phyloP scores from a whole-genome alignment of 2,329 filamentous ascomycete species.

The Fusarium secorum region DNA sequence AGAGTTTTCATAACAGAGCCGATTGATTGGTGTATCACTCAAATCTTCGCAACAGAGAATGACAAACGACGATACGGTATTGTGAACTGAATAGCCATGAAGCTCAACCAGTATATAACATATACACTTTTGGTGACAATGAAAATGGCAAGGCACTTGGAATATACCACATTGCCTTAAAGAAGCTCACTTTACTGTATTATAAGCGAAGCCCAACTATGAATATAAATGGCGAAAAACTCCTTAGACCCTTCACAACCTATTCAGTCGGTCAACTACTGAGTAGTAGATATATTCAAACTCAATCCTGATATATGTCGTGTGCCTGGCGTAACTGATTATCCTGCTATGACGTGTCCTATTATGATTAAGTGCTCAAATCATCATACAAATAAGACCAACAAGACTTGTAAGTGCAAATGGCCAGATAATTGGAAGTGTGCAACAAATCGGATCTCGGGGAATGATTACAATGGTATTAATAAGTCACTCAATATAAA shows the following conservation, averaged over 20 bases:
- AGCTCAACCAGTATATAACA: not conserved
- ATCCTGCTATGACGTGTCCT: not conserved
- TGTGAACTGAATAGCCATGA: not conserved
- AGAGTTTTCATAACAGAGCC: not conserved
- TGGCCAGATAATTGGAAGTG: not conserved
- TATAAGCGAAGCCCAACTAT: not conserved
- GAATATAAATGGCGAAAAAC: not conserved
- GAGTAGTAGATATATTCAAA: not conserved
- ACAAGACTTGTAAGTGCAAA: not conserved
- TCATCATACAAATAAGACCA: not conserved
- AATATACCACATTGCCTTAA: not conserved
- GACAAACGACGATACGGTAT: not conserved
- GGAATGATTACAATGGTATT: not conserved
- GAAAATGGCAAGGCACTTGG: not conserved
- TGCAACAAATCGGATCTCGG: not conserved
- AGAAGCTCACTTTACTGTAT: not conserved
- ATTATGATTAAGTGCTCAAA: not conserved
- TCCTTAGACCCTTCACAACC: not conserved
- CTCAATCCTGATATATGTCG: not conserved
- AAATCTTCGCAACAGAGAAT: not conserved
- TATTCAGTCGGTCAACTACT: not conserved
- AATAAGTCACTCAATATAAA: no score
- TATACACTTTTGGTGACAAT: not conserved
- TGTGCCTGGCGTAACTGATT: not conserved
- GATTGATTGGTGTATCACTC: not conserved